Evolutionary conservation across 306 rosid species (phyloP), one percentile per base, ranked within the genome.

Genomic region (Comarum palustre): DNA sequence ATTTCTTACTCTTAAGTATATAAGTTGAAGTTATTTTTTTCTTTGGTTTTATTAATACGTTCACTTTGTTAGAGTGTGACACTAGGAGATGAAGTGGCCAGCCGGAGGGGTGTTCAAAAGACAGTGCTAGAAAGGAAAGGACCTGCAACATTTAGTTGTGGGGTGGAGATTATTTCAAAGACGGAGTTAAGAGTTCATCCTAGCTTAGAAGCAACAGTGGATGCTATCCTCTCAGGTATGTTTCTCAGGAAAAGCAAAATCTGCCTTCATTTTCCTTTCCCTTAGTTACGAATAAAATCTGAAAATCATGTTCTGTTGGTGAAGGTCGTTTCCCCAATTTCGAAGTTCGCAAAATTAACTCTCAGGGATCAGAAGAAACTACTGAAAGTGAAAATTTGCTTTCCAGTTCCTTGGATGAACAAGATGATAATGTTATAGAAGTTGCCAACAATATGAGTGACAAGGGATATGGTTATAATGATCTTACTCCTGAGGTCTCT

Each of bases 111-210:
- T 39, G 91, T 91, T 76, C 97, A 91, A 78, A 94, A 94, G 88
- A 91, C 97, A 31, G 91, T 94, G 71, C 85, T 89, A 73, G 99
- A 94, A 83, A 89, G 99, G 85, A 91, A 94, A 89, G 97, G 97
- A 34, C 99, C 97, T 43, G 86, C 96, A 75, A 87, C 96, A 5
- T 91, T 94, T 85, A 83, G 84, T 72, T 85, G 95, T 68, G 99
- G 88, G 41, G 97, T 91, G 69, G 97, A 91, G 81, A 94, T 94
- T 75, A 78, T 91, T 82, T 94, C 99, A 20, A 91, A 94, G 84
- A 81, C 87, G 14, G 91, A 89, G 78, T 83, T 94, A 86, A 82
- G 93, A 81, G 93, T 94, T 83, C 95, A 91, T 82, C 82, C 86
- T 39, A 85, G 93, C 79, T 91, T 91, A 69, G 99, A 94, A 74